Conservation (phyloP, 2,329 filamentous ascomycete genomes). For the Claviceps pusilla region DNA sequence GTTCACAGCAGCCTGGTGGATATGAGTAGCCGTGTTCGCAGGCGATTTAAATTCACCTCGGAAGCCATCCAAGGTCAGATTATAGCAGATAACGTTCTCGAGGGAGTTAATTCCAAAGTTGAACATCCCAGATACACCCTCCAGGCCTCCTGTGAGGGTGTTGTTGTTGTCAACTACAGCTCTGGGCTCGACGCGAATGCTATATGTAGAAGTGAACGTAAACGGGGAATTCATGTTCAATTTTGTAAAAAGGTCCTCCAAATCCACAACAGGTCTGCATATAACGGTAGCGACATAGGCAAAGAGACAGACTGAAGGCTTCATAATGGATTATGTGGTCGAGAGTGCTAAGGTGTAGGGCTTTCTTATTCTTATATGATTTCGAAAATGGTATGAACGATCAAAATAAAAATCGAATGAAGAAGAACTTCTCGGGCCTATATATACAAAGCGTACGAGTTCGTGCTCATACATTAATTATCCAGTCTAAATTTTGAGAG, state of each 20-base stretch:
- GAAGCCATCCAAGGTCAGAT: conserved; percentile 36
- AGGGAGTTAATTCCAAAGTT: conserved; percentile 37
- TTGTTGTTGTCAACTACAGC: not conserved
- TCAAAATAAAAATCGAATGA: too few species aligned
- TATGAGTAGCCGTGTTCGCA: conserved; percentile 31
- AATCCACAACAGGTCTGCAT: not conserved
- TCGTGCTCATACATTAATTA: not conserved
- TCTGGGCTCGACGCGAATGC: not conserved
- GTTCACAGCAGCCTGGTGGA: conserved; percentile 33
- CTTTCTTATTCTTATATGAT: not conserved
- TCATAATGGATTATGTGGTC: not conserved
- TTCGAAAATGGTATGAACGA: not conserved
- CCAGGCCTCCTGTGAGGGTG: conserved; percentile 22
- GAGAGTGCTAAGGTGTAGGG: not conserved
- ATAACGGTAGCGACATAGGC: not conserved
- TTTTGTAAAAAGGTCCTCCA: not conserved
- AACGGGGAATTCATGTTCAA: not conserved
- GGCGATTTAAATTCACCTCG: conserved; percentile 34
- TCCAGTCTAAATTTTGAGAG: not conserved
- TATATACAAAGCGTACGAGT: not conserved
- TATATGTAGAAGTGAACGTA: not conserved
- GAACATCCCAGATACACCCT: conserved; percentile 32
- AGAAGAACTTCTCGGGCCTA: too few species aligned
- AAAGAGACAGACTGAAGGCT: not conserved
- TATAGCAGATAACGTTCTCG: conserved; percentile 18